Conservation (phyloP, 345 rosid species). For the Syzygium grande region DNA sequence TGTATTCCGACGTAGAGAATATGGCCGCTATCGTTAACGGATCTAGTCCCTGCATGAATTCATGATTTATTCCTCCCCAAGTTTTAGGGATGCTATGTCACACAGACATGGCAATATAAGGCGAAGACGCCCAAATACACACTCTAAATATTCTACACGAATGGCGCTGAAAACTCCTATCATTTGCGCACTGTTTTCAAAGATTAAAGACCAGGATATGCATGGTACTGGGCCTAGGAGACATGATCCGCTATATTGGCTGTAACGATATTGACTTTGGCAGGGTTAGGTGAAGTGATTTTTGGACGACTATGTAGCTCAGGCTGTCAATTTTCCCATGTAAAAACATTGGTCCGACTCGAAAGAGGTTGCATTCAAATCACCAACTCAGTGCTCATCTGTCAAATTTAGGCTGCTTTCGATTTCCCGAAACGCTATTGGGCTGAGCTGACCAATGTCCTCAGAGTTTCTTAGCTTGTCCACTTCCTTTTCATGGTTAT, state of each 20-base stretch:
- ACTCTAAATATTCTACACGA: no score
- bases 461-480: neutral
- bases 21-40: slow-evolving; percentile 76
- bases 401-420: neutral
- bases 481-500: neutral
- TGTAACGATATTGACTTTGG: slow-evolving; percentile 17
- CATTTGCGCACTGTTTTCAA: neutral
- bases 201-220: neutral
- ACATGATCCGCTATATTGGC: slow-evolving; percentile 28
- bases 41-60: slow-evolving; percentile 68
- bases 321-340: neutral
- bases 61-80: neutral
- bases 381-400: neutral
- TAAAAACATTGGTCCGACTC: neutral
- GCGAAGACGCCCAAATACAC: no score
- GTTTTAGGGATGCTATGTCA: neutral
- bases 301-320: neutral
- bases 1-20: slow-evolving; percentile 69
- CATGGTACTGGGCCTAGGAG: neutral
- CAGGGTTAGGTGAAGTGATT: neutral
- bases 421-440: neutral
- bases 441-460: neutral
- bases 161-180: neutral
- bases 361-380: neutral
- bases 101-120: neutral